Percentiles rank a stretch among this genome's conserved stretches.
Conservation (phyloP, 441 rosid species). For the Populus trichocarpa region DNA sequence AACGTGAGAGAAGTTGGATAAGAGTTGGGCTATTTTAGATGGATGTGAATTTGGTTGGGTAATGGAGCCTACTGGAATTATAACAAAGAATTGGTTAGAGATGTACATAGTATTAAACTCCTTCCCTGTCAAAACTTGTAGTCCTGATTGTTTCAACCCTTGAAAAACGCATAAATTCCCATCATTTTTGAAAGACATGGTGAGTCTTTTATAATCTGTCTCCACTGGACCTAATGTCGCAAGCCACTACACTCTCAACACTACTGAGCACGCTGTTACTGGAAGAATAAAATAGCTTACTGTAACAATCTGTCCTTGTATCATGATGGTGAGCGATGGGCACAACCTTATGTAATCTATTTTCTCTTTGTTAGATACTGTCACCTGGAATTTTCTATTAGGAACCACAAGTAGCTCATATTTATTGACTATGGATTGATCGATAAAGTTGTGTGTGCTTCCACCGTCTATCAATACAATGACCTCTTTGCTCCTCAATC, state of each 20-base stretch:
- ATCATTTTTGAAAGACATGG: too few species aligned
- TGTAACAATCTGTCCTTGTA: background rate
- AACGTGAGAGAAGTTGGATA: background rate
- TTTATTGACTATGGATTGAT: background rate
- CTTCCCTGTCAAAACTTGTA: too few species aligned
- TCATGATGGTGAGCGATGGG: background rate
- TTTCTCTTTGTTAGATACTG: background rate
- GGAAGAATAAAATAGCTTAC: background rate
- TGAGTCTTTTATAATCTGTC: too few species aligned
- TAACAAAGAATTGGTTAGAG: too few species aligned
- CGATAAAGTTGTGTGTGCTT: background rate
- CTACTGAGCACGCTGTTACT: background rate
- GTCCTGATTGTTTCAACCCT: too few species aligned
- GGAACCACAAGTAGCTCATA: background rate
- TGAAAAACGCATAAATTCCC: too few species aligned
- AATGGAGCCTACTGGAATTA: background rate
- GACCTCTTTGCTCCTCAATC: background rate
- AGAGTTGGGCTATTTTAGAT: background rate
- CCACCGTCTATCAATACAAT: background rate
- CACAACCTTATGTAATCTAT: background rate
- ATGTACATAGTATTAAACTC: too few species aligned
- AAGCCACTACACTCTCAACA: constrained; percentile 4
- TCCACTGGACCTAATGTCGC: too few species aligned
- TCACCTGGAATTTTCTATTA: background rate
- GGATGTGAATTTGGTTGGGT: background rate